Evolutionary conservation across 257 asterid genomes (phyloP).

Genomic region (Penstemon eatonii): DNA sequence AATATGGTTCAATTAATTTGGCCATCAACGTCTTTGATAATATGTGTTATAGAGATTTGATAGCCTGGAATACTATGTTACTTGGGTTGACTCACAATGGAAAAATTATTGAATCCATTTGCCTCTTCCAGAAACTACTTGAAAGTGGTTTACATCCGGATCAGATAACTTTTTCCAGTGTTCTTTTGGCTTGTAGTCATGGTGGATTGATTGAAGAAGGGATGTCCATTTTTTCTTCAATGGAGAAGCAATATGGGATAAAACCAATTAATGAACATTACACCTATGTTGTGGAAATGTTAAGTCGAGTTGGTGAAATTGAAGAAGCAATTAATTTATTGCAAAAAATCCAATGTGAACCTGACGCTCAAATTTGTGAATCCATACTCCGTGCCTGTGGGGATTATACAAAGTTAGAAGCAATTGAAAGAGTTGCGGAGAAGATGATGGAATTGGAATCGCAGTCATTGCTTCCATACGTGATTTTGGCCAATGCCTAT

Average conservation of each 20-base stretch:
- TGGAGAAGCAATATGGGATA: conserved; percentile 50
- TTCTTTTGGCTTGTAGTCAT: conserved; percentile 58
- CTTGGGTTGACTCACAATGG: conserved; percentile 58
- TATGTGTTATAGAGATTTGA: conserved; percentile 53
- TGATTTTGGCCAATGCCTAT: conserved; percentile 47
- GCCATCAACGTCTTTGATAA: conserved; percentile 40
- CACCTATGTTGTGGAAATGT: conserved; percentile 41
- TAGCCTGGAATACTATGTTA: conserved; percentile 65
- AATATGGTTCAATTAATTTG: conserved; percentile 46
- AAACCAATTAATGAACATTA: conserved; percentile 54
- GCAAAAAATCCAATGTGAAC: conserved; percentile 37
- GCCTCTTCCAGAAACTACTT: conserved; percentile 43
- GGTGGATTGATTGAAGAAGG: conserved; percentile 59
- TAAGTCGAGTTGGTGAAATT: conserved; percentile 50
- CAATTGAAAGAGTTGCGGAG: conserved; percentile 51
- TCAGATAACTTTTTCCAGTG: conserved; percentile 46
- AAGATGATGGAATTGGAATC: conserved; percentile 53
- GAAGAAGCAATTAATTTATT: conserved; percentile 49
- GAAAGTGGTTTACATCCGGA: conserved; percentile 52
- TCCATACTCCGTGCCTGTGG: conserved; percentile 51
- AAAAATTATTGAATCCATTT: conserved; percentile 44
- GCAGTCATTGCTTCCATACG: conserved; percentile 47
- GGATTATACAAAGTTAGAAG: conserved; percentile 38
- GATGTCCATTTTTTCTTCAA: conserved; percentile 43
- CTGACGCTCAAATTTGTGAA: conserved; percentile 48